Base-by-base conservation (phyloP, 495 filamentous ascomycete species). In the Penicillium maclennaniae region DNA sequence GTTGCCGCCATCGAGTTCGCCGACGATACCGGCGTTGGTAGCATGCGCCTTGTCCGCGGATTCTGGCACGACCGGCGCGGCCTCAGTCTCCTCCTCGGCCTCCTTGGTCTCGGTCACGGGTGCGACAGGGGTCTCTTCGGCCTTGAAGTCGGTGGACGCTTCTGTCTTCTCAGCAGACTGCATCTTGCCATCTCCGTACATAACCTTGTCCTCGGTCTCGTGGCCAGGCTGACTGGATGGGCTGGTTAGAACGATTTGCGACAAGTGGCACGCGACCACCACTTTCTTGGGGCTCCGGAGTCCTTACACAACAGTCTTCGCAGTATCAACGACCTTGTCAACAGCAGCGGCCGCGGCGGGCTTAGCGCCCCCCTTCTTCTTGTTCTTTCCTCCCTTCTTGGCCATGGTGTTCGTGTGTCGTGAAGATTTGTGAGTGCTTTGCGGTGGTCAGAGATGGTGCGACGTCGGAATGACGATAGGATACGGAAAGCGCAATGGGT, bases 371-470 rank as follows among this genome's bases (percentile, higher is more conserved):
- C 58, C 60, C 61, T 71, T 72, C 47, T 64, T 67, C 55, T 65
- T 64, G 42, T 61, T 65, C 65, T 76, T 76, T 62, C 73, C 73
- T 59, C 73, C 70, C 56, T 74, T 76, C 68, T 74, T 76, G 37
- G 69, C 34, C 73, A 76, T 76, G 53, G 31, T 67, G 68, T 14
- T 65, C 38, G 23, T 23, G 23, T 23, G n/a, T 23, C 23, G 55
- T 57, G 26, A 47, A 28, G 37, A 54, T 55, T 56, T 43, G 60
- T 60, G 44, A 26, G 49, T 49, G 45, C 19, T 39, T 25, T 51
- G 37, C 4, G 43, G 52, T 10, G 42, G 39, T 34, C 40, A 47
- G 49, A 36, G 34, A 42, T 34, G 8, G 14, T 12, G 19, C 53
- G n/a, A 56, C 53, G 47, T 49, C 19, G 47, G 7, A 38, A 58